Evolutionary conservation across 306 rosid genomes (phyloP).

Genomic region (Albizia julibrissin): DNA sequence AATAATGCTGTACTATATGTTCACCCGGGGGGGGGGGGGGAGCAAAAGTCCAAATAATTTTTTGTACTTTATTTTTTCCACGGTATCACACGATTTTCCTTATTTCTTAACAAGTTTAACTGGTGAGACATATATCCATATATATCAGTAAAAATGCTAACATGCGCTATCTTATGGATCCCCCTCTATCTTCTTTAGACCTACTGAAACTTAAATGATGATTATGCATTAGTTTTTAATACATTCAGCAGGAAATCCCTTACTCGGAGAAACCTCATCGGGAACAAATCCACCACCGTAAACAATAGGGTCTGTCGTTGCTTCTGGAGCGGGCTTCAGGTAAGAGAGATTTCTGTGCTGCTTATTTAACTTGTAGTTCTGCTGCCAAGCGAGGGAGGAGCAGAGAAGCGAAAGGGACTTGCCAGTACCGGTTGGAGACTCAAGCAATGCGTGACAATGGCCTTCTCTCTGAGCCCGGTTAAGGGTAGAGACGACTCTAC

Average conservation of each 20-base stretch:
- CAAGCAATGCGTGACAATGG: slow-evolving; percentile 90
- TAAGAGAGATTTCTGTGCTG: slow-evolving; percentile 31
- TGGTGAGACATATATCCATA: background rate
- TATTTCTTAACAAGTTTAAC: background rate
- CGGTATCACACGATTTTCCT: background rate
- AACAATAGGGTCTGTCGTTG: slow-evolving; percentile 63
- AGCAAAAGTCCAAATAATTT: background rate
- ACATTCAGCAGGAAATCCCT: background rate
- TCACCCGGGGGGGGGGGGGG: no score
- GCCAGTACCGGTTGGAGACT: slow-evolving; percentile 95
- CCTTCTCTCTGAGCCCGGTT: slow-evolving; percentile 80
- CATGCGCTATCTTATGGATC: background rate
- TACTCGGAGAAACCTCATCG: slow-evolving; percentile 55
- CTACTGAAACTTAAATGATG: background rate
- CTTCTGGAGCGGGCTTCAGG: slow-evolving; percentile 58
- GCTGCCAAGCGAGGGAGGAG: slow-evolving; percentile 92
- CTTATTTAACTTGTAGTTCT: slow-evolving; percentile 46
- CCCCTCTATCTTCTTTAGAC: background rate
- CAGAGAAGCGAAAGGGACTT: slow-evolving; percentile 94
- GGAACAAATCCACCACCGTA: slow-evolving; percentile 86
- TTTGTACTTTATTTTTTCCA: background rate
- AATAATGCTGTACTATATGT: background rate
- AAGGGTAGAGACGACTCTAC: slow-evolving; percentile 84
- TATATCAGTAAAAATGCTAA: background rate
- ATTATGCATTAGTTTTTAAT: background rate